Base-by-base conservation (phyloP, 2,329 filamentous ascomycete genomes). In the Thermoascus crustaceus region DNA sequence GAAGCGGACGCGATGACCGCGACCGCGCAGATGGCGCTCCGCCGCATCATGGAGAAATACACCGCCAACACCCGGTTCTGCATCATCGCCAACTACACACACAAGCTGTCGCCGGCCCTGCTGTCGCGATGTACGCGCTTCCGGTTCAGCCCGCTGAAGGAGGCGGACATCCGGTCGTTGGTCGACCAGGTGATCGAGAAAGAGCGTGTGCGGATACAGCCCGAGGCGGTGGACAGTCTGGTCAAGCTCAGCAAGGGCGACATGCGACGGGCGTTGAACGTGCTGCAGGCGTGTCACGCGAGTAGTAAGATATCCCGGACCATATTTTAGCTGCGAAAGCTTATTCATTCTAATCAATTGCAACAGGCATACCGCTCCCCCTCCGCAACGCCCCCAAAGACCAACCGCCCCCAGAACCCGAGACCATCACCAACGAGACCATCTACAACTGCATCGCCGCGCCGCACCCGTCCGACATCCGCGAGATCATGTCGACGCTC, bases 1-100 rank as follows among this genome's bases (percentile, higher is more conserved):
- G 91, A 98, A 68, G 91, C 91, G n/a, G 91, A 98, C 60, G 91
- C 91, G 35, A 98, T 98, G 91, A 98, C 91, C n/a, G 83, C 85
- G 35, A 93, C 89, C 0, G 91, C 91, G 4, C 91, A 98, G 64
- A 98, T 98, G 89, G 91, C 91, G 0, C 70, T 98, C 37, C 77
- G 91, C 43, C 73, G 91, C 31, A 96, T 98, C 55, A 98, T 98
- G 91, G 91, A 98, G 58, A 94, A 94, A 66, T 98, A 98, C 67
- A 98, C 91, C 1, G 85, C 85, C 41, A 98, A 98, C 66, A 95
- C 91, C 2, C 75, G 91, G 34, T 98, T 98, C 67, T 96, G 89
- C 67, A 86, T 98, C 56, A 96, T 98, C 50, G 91, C 91, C 50
- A 98, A 98, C 66, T 98, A 98, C 63, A 91, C 91, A 19, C 91